A percentile compares a stretch with the other conserved stretches of the same genome.
Evolutionary conservation across 495 filamentous ascomycete genomes (phyloP).

Genomic region (Pyrenula massariospora): DNA sequence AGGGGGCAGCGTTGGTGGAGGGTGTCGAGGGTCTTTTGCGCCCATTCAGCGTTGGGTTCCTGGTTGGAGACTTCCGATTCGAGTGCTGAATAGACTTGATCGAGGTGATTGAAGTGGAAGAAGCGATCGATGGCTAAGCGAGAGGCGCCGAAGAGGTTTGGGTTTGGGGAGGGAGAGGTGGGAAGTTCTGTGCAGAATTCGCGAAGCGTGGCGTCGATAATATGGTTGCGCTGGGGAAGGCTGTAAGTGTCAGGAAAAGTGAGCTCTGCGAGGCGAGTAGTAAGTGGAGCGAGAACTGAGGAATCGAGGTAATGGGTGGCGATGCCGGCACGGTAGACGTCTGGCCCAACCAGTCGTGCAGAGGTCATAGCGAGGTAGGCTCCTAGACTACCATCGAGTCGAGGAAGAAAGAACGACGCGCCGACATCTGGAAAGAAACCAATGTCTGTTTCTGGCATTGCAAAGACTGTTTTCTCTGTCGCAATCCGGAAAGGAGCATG

Average conservation of each 20-base stretch:
- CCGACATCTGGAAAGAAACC: slow-evolving; percentile 98
- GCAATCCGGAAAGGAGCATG: slow-evolving; percentile 95
- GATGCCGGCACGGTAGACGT: slow-evolving; percentile 70
- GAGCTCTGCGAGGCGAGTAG: slow-evolving; percentile 77
- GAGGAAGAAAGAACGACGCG: slow-evolving; percentile 85
- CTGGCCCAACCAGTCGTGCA: slow-evolving; percentile 63
- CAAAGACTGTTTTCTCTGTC: slow-evolving; percentile 87
- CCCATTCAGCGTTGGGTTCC: slow-evolving; percentile 48
- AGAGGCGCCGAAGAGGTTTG: slow-evolving; percentile 46
- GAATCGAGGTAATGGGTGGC: slow-evolving; percentile 95
- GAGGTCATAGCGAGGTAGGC: slow-evolving; percentile 89
- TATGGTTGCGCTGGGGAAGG: slow-evolving; percentile 45
- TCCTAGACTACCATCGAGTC: slow-evolving; percentile 71
- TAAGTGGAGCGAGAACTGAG: slow-evolving; percentile 64
- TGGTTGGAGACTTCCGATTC: slow-evolving; percentile 25
- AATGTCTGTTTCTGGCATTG: slow-evolving; percentile 97
- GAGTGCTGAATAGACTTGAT: slow-evolving; percentile 59
- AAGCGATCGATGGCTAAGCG: slow-evolving; percentile 76
- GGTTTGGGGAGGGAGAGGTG: slow-evolving; percentile 1
- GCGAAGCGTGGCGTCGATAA: slow-evolving; percentile 80
- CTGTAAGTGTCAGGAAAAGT: slow-evolving; percentile 65
- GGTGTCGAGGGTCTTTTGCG: slow-evolving; percentile 55
- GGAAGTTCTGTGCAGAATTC: slow-evolving; percentile 82
- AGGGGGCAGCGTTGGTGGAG: slow-evolving; percentile 70
- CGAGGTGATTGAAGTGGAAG: slow-evolving; percentile 54